Percentiles rank a stretch among this genome's conserved stretches.
phyloP scores from a whole-genome alignment of 768 basidiomycete genomes.

The Podaxis sp. region DNA sequence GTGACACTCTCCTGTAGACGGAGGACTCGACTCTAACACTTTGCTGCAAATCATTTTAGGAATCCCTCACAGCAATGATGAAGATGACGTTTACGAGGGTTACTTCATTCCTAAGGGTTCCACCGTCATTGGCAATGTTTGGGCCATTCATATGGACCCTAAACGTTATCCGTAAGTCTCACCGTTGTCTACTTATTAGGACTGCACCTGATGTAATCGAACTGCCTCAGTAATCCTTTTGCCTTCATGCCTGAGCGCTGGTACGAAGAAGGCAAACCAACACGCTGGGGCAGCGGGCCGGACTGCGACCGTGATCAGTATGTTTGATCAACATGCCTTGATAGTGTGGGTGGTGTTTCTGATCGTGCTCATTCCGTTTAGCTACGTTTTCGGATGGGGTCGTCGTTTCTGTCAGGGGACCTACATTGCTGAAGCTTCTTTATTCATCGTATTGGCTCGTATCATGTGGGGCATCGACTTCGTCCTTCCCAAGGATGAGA shows the following conservation, averaged over 20 bases:
- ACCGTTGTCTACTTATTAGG: background rate
- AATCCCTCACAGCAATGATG: conserved; percentile 20
- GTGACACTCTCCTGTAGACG: background rate
- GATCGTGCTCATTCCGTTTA: background rate
- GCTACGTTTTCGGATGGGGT: conserved; percentile 14
- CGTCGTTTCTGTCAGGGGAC: conserved; percentile 14
- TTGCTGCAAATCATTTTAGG: conserved; percentile 4
- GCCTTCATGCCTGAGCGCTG: conserved; percentile 34
- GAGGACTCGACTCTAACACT: background rate
- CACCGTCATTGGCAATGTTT: conserved; percentile 23
- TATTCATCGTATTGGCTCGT: conserved; percentile 11
- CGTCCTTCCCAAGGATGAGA: conserved; percentile 8
- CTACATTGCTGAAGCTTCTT: conserved; percentile 13
- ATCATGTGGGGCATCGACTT: conserved; percentile 15
- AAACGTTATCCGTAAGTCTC: conserved; percentile 22
- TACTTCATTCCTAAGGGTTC: conserved; percentile 21
- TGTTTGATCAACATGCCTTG: background rate
- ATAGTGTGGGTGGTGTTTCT: background rate
- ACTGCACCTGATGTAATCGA: background rate
- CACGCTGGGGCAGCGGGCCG: conserved; percentile 25
- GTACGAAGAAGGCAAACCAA: conserved; percentile 21
- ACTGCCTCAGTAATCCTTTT: conserved; percentile 20
- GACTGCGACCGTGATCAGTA: conserved; percentile 25
- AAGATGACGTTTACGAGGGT: conserved; percentile 17
- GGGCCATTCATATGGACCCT: conserved; percentile 27